phyloP scores from a whole-genome alignment of 1,284 basidiomycete genomes.

The Rhodotorula sp. region DNA sequence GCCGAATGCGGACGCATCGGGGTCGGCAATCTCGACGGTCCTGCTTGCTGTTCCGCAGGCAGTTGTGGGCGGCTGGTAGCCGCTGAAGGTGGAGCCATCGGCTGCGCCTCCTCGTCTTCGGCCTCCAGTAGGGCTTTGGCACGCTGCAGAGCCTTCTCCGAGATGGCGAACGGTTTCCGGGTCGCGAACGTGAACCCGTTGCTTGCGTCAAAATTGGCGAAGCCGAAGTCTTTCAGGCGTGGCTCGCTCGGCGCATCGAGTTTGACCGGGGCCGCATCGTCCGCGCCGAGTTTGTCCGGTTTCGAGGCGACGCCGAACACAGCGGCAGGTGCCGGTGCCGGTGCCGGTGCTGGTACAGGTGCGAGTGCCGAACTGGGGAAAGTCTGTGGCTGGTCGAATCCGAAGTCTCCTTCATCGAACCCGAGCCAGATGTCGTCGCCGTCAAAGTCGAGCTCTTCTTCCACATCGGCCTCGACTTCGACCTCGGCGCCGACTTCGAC shows the following conservation, averaged over 20 bases:
- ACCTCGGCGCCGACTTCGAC: not conserved
- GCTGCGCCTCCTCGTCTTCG: not conserved
- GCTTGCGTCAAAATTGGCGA: not conserved
- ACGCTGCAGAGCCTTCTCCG: conserved; percentile 18
- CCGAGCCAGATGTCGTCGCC: conserved; percentile 39
- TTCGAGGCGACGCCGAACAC: too few relatives aligned
- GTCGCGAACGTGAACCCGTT: conserved; percentile 28
- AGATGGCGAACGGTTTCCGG: conserved; percentile 22
- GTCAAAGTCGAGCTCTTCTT: conserved; percentile 26
- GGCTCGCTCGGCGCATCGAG: not conserved
- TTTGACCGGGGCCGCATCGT: not conserved
- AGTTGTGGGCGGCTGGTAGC: not conserved
- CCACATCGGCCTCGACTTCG: not conserved
- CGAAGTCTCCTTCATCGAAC: conserved; percentile 24
- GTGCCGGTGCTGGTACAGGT: not conserved
- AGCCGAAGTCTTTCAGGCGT: conserved; percentile 16
- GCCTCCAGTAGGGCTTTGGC: conserved; percentile 14
- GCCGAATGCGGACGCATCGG: not conserved
- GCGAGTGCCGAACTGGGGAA: conserved; percentile 21
- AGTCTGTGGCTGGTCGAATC: conserved; percentile 23
- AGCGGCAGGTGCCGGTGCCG: too few relatives aligned
- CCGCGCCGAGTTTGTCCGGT: too few relatives aligned
- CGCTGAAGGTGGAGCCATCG: not conserved
- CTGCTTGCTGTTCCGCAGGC: not conserved
- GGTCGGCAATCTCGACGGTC: not conserved